Evolutionary conservation across 2,329 filamentous ascomycete species (phyloP), one percentile per base, ranked within the genome.

Genomic region (Exophiala oligosperma): DNA sequence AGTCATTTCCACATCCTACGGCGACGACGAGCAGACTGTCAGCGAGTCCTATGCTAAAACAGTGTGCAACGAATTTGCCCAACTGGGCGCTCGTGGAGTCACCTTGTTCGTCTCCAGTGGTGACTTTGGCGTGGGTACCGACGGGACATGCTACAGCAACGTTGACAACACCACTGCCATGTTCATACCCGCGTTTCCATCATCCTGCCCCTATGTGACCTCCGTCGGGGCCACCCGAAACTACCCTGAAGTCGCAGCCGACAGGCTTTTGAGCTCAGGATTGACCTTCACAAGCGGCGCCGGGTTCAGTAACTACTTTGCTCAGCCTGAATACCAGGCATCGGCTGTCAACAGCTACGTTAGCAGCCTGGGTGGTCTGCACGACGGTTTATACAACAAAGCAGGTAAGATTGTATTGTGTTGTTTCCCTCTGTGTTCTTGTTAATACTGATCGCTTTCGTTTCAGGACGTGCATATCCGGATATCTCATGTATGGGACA

Each of bases 51-150:
- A 88, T 67, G 83, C 84, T n/a, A 74, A 77, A 48, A 79, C 80
- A 50, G 83, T 59, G 24, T 89, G 89, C 72, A 80, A 80, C 35
- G 76, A 84, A 46, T 85, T 87, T 59, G 84, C 82, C 4, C 83
- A 87, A 61, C 79, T 91, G 3, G 86, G 85, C 24, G 80, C 84
- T 1, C 82, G 87, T 12, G 88, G 88, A 38, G 82, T 89, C 17
- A 84, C 85, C 0, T 76, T 90, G n/a, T 76, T 91, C 56, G 84
- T 85, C 62, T 80, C 82, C 12, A 82, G 81, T 11, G 88, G 88
- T 3, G 86, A 91, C 65, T 71, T 73, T 26, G 85, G 85, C n/a
- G 77, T 84, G 4, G 84, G 84, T 12, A 72, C 74, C 6, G 56
- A 64, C 44, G 59, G 52, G 9, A 74, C 73, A 3, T 85, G 83